Base-by-base conservation (phyloP, 2,329 filamentous ascomycete species). In the Alternaria arborescens region DNA sequence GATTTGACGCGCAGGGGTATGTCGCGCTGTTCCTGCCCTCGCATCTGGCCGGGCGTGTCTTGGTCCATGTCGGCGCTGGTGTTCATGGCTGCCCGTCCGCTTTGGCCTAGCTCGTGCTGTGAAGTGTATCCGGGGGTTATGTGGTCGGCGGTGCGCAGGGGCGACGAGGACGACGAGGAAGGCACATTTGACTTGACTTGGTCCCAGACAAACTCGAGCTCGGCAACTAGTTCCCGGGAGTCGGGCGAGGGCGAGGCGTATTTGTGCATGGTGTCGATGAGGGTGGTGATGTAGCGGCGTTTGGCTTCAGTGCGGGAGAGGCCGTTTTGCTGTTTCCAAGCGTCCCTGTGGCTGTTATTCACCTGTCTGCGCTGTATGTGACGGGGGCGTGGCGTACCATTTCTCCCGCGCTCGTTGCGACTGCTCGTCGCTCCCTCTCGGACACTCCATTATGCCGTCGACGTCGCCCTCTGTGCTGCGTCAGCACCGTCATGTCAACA, bases 171-270 rank as follows among this genome's bases (percentile, higher is more conserved):
- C 81, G 38, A 78, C 0, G 89, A 88, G 18, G 90, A 88, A 11
- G 88, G 79, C 8, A 84, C 87, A 71, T 94, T 97, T 69, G 90
- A 91, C 79, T 95, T 97, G 71, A 99, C 94, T 78, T 98, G 95
- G 70, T 97, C 93, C 95, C 95, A 99, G 40, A 99, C 94, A 72
- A 98, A 99, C 80, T 99, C 95, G n/a, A 99, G 87, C 79, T 99
- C 95, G 10, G 89, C 86, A 38, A 98, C 94, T 40, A 99, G 85
- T 79, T 97, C 94, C 61, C 90, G 87, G 8, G 93, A 93, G 76
- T 97, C 93, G 50, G 89, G 86, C 18, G 93, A 97, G 41, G 90
- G 86, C 43, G 86, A 95, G 51, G 95, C 95, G 82, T 97, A 98
- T 75, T 89, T 88, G 82, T 97, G 94, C 94, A 99, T 98, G 1